phyloP scores from a whole-genome alignment of 768 basidiomycete genomes.

The Antrodiella citrinella region DNA sequence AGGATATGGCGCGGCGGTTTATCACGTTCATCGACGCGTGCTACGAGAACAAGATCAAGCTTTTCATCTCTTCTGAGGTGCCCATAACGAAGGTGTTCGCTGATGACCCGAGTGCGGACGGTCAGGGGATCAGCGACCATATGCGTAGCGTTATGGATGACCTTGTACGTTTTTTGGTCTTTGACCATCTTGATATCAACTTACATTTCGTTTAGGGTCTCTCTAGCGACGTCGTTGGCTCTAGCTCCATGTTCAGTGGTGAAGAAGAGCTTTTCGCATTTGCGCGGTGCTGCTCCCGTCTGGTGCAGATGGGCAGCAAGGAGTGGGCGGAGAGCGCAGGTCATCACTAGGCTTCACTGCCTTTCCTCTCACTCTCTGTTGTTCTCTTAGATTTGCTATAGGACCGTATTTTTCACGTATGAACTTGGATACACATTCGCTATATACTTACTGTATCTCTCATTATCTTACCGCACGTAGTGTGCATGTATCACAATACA shows the following conservation, averaged over 20 bases:
- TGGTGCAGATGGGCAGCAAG: constrained; percentile 85
- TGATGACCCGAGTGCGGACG: constrained; percentile 40
- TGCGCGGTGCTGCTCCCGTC: constrained; percentile 81
- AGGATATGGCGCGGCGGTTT: constrained; percentile 90
- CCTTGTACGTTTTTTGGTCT: constrained; percentile 53
- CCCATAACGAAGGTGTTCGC: constrained; percentile 89
- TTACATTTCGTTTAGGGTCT: constrained; percentile 50
- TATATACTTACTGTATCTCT: no score
- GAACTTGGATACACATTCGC: no score
- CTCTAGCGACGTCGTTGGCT: constrained; percentile 64
- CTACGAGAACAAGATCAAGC: constrained; percentile 87
- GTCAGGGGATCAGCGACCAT: constrained; percentile 58
- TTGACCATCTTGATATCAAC: constrained; percentile 4
- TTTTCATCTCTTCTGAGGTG: constrained; percentile 89
- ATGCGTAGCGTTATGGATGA: constrained; percentile 95
- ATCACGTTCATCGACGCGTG: constrained; percentile 98
- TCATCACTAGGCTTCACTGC: no score
- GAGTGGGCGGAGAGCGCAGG: constrained; percentile 64
- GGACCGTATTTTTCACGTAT: no score
- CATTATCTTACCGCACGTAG: no score
- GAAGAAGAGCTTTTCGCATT: constrained; percentile 98
- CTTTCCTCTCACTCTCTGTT: no score
- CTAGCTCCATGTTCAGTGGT: constrained; percentile 87
- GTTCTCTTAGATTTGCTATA: no score
- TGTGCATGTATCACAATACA: no score